Evolutionary conservation across 768 basidiomycete genomes (phyloP).

Genomic region (Suillus discolor): DNA sequence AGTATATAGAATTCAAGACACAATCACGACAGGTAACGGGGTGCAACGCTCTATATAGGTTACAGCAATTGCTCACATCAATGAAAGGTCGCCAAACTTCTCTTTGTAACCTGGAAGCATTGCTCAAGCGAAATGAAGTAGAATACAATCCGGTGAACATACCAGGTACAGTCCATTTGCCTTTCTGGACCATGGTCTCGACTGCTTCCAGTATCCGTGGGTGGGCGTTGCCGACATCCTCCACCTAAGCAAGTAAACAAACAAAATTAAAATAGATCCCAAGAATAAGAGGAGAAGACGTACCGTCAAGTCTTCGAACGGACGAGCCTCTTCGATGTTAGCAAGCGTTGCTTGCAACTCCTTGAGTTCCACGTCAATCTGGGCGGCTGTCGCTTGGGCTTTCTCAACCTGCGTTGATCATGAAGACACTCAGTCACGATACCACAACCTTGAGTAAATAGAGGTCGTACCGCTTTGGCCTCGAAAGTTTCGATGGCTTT

Average conservation of each 20-base stretch:
- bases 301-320: constrained; percentile 96
- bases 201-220: constrained; percentile 90
- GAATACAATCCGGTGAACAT: constrained; percentile 19
- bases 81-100: constrained; percentile 93
- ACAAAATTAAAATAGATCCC: neutral
- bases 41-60: constrained; percentile 13
- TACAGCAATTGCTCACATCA: constrained; percentile 63
- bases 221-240: constrained; percentile 90
- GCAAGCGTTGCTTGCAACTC: constrained; percentile 91
- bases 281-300: constrained; percentile 29
- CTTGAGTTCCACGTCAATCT: constrained; percentile 90
- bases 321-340: constrained; percentile 96
- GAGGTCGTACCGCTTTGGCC: constrained; percentile 80
- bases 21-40: neutral
- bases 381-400: constrained; percentile 85
- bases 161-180: constrained; percentile 98
- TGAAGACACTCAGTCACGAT: neutral
- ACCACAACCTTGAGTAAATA: constrained; percentile 20
- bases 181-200: constrained; percentile 95
- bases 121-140: constrained; percentile 4
- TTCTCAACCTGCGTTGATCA: constrained; percentile 66
- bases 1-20: neutral
- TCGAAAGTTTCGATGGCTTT: constrained; percentile 98
- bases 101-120: constrained; percentile 76
- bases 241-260: constrained; percentile 50